Conservation (phyloP, 495 filamentous ascomycete species). For the Penicillium canescens region DNA sequence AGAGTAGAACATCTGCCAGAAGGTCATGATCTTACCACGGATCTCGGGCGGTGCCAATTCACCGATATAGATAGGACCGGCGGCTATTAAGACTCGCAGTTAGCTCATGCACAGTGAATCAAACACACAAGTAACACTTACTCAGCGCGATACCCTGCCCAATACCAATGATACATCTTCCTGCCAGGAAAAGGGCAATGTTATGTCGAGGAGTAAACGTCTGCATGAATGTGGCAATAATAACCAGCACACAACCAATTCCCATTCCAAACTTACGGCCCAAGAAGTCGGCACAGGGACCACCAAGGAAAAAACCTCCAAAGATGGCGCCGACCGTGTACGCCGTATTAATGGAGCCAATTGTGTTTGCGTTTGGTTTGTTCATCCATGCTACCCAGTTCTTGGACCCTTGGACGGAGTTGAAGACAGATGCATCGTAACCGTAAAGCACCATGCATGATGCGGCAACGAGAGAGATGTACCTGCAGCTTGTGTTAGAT, state of each 20-base stretch:
- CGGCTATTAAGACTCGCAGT: conserved; percentile 27
- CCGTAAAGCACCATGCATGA: conserved; percentile 69
- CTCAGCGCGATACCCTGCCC: conserved; percentile 65
- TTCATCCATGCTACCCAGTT: conserved; percentile 63
- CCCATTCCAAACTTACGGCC: conserved; percentile 61
- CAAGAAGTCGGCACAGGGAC: conserved; percentile 55
- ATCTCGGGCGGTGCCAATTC: conserved; percentile 60
- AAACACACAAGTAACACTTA: conserved; percentile 27
- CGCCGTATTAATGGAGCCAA: conserved; percentile 60
- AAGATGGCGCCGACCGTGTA: conserved; percentile 66
- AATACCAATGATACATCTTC: conserved; percentile 62
- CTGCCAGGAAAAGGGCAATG: conserved; percentile 60
- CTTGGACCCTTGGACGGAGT: conserved; percentile 58
- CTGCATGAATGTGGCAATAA: conserved; percentile 64
- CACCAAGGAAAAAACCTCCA: conserved; percentile 61
- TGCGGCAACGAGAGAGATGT: conserved; percentile 61
- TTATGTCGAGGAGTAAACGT: conserved; percentile 55
- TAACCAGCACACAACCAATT: conserved; percentile 55
- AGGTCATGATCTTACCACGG: conserved; percentile 64
- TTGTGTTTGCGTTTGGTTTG: conserved; percentile 47
- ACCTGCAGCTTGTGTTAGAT: conserved; percentile 38
- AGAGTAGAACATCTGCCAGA: conserved; percentile 68
- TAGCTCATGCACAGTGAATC: background rate
- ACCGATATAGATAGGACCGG: conserved; percentile 64
- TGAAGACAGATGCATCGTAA: conserved; percentile 67